A percentile compares a stretch with the other conserved stretches of the same genome.
phyloP scores from a whole-genome alignment of 1,139 yeast genomes.

The Yamadazyma aaseri region DNA sequence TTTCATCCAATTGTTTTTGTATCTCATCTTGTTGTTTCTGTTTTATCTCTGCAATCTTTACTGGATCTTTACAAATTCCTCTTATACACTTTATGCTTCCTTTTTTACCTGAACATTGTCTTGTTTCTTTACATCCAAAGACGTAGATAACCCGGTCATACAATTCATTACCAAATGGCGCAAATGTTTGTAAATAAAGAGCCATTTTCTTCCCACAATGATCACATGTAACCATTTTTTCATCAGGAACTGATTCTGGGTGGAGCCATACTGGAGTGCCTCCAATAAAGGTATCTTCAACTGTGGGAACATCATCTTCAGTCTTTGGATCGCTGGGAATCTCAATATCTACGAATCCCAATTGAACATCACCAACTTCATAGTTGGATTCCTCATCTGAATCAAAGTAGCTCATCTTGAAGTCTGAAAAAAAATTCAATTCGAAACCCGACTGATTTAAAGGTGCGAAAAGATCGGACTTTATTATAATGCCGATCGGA shows the following conservation, averaged over 20 bases:
- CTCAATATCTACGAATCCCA: slow-evolving; percentile 65
- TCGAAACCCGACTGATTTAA: no score
- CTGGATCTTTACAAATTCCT: slow-evolving; percentile 65
- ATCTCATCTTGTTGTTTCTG: slow-evolving; percentile 34
- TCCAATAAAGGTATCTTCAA: slow-evolving; percentile 79
- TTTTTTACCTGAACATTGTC: slow-evolving; percentile 58
- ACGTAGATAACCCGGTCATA: slow-evolving; percentile 83
- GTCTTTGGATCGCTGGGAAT: slow-evolving; percentile 38
- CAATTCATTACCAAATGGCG: slow-evolving; percentile 68
- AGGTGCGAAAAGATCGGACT: no score
- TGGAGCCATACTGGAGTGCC: slow-evolving; percentile 66
- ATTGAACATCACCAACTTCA: slow-evolving; percentile 33
- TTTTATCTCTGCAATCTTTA: slow-evolving; percentile 39
- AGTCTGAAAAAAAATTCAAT: no score
- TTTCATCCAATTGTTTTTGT: slow-evolving; percentile 38
- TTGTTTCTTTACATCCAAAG: slow-evolving; percentile 65
- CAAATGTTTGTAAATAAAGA: slow-evolving; percentile 71
- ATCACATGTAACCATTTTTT: slow-evolving; percentile 55
- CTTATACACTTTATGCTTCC: slow-evolving; percentile 75
- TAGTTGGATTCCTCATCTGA: slow-evolving; percentile 38
- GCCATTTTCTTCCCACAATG: slow-evolving; percentile 64
- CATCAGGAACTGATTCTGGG: slow-evolving; percentile 54
- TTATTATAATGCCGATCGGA: no score
- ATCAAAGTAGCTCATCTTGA: slow-evolving; percentile 21
- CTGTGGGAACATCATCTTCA: slow-evolving; percentile 33